Evolutionary conservation across 208 protist species (phyloP), one percentile per base, ranked within the genome.

Genomic region (Strigomonas culicis): DNA sequence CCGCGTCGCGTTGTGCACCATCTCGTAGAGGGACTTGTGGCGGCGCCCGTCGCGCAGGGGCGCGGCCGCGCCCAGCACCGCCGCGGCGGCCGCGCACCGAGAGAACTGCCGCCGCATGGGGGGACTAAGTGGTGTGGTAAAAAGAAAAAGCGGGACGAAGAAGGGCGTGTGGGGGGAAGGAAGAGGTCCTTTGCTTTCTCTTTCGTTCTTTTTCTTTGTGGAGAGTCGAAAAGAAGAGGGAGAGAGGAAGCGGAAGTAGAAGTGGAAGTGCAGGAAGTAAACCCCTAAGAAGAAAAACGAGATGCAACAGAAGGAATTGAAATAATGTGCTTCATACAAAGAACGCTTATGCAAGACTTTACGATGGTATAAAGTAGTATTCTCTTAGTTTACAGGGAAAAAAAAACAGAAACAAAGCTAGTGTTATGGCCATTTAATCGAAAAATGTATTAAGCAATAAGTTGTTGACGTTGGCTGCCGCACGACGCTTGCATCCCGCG

Each of bases 1-100:
- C 7, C 32, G 25, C 13, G 79, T 84, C 68, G 80, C 59, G 53
- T 72, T 34, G 56, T 84, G 79, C 2, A 84, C 59, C 21, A 19
- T 62, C 47, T 70, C 53, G 2, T 70, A 75, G 21, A 80, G 51
- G 21, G 66, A 68, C 51, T 79, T 76, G 66, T 74, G 70, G 10
- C 77, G 73, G 13, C n/a, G 62, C 4, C 61, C 6, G 19, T 44
- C 32, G 36, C 11, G 21, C 21, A 75, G 57, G 11, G 68, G 25
- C 13, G 58, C 13, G 15, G 15, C 21, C 0, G 51, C 51, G 30
- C 21, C 51, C n/a, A 10, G 3, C 43, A 21, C 3, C 43, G 43
- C n/a, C 17, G 10, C 8, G 8, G 43, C 17, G 27, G 7, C 52
- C 22, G 28, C 28, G 31, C 8, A 13, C 8, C 13, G 36, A 13